phyloP scores from a whole-genome alignment of 164 flowering plant species.

The Vitis riparia region DNA sequence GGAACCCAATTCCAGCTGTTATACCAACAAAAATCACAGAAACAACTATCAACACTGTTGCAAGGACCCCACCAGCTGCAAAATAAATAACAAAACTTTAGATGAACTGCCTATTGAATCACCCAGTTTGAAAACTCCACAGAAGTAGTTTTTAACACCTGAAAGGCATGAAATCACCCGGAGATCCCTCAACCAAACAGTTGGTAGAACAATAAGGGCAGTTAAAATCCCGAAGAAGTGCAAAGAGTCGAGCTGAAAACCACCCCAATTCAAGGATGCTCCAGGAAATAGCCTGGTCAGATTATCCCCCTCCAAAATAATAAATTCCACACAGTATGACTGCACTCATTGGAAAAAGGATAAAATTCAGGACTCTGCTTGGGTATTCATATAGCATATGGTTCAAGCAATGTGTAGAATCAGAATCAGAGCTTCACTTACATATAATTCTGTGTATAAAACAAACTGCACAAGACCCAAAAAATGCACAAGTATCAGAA shows the following conservation, averaged over 20 bases:
- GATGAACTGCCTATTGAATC: neutral
- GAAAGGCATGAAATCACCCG: conserved; percentile 81
- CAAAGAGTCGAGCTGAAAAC: conserved; percentile 61
- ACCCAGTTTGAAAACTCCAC: neutral
- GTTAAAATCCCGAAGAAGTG: conserved; percentile 73
- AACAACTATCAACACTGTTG: conserved; percentile 59
- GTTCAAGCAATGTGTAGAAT: conserved; percentile 3
- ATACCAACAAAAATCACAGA: conserved; percentile 60
- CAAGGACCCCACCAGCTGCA: conserved; percentile 89
- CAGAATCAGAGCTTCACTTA: conserved; percentile 43
- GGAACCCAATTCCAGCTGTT: conserved; percentile 62
- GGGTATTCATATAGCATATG: neutral
- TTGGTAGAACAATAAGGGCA: conserved; percentile 76
- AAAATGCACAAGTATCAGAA: conserved; percentile 21
- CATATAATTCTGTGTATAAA: conserved; percentile 79
- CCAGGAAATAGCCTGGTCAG: conserved; percentile 85
- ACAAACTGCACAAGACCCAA: conserved; percentile 59
- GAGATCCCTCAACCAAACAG: conserved; percentile 82
- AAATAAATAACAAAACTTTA: conserved; percentile 8
- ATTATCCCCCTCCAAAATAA: conserved; percentile 91
- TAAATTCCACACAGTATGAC: conserved; percentile 88
- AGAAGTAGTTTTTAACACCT: conserved; percentile 38
- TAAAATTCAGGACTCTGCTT: conserved; percentile 1
- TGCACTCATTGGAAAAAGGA: conserved; percentile 35
- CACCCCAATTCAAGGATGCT: conserved; percentile 46